phyloP scores from a whole-genome alignment of 129 eudicot genomes.

The Helianthus tuberosus region DNA sequence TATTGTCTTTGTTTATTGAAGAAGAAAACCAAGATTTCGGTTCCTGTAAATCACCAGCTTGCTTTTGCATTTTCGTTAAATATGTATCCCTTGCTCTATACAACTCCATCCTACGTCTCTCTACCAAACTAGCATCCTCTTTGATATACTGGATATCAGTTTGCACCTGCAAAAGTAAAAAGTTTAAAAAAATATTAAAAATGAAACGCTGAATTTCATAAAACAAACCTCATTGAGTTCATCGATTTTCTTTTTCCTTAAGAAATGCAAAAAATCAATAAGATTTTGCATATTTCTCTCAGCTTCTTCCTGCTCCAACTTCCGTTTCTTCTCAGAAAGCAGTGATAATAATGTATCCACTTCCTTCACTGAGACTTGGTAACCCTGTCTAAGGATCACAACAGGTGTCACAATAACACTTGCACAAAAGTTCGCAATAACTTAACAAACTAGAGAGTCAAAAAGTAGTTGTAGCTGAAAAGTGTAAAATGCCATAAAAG shows the following conservation, averaged over 20 bases:
- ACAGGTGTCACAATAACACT: conserved; percentile 33
- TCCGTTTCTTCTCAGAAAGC: conserved; percentile 83
- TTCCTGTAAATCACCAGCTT: conserved; percentile 44
- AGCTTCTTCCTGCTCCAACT: conserved; percentile 95
- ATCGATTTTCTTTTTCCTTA: conserved; percentile 74
- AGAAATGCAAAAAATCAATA: conserved; percentile 63
- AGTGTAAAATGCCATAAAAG: not conserved
- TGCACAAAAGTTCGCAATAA: conserved; percentile 8
- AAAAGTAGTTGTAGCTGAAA: not conserved
- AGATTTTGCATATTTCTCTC: conserved; percentile 85
- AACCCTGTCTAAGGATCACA: conserved; percentile 81
- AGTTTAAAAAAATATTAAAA: not conserved
- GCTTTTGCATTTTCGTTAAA: conserved; percentile 51
- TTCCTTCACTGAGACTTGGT: conserved; percentile 88
- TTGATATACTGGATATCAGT: conserved; percentile 65
- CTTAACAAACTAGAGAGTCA: not conserved
- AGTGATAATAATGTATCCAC: conserved; percentile 64
- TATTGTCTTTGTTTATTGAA: conserved; percentile 49
- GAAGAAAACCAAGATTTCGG: conserved; percentile 49
- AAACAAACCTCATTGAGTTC: conserved; percentile 84
- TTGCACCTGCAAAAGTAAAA: conserved; percentile 51
- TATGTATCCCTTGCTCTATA: conserved; percentile 64
- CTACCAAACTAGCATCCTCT: conserved; percentile 70
- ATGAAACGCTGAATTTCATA: not conserved
- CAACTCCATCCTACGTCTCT: conserved; percentile 58